A percentile compares a stretch with the other conserved stretches of the same genome.
phyloP scores from a whole-genome alignment of 2,329 filamentous ascomycete species.

The Stagonosporopsis rhizophila region DNA sequence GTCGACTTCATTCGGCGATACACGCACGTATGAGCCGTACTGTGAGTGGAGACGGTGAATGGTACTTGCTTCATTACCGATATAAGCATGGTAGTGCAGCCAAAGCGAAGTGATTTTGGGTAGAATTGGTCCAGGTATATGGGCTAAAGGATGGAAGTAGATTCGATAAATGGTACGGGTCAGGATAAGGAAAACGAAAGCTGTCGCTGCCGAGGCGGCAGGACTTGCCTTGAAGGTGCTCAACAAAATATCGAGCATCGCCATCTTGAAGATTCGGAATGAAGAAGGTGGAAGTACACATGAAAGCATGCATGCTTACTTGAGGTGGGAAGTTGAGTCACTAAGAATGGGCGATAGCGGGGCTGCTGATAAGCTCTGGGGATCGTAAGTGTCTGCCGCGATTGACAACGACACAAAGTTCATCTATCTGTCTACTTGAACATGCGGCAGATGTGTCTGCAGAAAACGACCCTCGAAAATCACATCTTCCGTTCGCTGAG shows the following conservation, averaged over 20 bases:
- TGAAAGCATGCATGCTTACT: neutral
- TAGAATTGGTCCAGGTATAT: slow-evolving; percentile 33
- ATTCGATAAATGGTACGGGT: slow-evolving; percentile 30
- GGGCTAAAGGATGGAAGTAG: slow-evolving; percentile 32
- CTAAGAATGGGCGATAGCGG: slow-evolving; percentile 1
- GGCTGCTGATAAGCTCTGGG: slow-evolving; percentile 4
- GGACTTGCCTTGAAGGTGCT: neutral
- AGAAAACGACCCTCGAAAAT: neutral
- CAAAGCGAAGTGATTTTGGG: slow-evolving; percentile 35
- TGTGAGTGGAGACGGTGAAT: slow-evolving; percentile 31
- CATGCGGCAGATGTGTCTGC: neutral
- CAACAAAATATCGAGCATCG: neutral
- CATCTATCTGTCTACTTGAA: neutral
- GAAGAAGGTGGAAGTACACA: too few species aligned
- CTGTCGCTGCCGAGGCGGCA: neutral
- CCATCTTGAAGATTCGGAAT: neutral
- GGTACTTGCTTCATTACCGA: slow-evolving; percentile 35
- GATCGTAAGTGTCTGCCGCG: neutral
- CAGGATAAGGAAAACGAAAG: slow-evolving; percentile 16
- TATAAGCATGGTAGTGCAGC: slow-evolving; percentile 40
- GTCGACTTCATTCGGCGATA: slow-evolving; percentile 38
- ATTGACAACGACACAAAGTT: neutral
- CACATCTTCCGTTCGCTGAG: neutral
- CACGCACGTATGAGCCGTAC: slow-evolving; percentile 35
- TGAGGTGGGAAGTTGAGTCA: slow-evolving; percentile 8